Conservation (phyloP, 129 eudicot genomes). For the Helianthus annuus region DNA sequence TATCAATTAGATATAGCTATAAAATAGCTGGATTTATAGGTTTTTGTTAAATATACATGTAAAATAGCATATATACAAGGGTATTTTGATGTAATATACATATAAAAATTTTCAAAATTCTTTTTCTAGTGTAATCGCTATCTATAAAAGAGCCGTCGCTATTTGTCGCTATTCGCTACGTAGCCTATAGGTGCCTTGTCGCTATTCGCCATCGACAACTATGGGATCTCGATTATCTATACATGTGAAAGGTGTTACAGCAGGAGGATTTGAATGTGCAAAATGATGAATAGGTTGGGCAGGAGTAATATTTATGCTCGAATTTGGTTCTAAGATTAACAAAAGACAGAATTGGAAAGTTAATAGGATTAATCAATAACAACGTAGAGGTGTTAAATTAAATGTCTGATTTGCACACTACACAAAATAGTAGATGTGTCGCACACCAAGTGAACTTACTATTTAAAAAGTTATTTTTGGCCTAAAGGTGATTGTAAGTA, state of each 20-base stretch:
- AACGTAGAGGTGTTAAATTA: not conserved
- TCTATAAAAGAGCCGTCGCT: no score
- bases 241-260: not conserved
- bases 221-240: not conserved
- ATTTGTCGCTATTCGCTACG: no score
- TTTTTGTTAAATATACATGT: no score
- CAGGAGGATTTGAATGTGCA: slow-evolving; percentile 1
- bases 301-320: slow-evolving; percentile 5
- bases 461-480: not conserved
- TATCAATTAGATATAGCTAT: no score
- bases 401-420: not conserved
- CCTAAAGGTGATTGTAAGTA: not conserved
- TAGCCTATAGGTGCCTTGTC: no score
- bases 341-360: not conserved
- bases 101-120: no score
- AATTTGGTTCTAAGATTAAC: not conserved
- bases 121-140: no score
- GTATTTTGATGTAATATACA: no score
- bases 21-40: no score
- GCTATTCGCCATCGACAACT: no score
- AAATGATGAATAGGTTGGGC: slow-evolving; percentile 4
- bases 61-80: no score
- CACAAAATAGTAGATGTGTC: not conserved
- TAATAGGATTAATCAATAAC: not conserved
- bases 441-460: not conserved